Percentiles rank a stretch among this genome's conserved stretches.
Evolutionary conservation across 768 basidiomycete genomes (phyloP).

Genomic region (Pisolithus orientalis): DNA sequence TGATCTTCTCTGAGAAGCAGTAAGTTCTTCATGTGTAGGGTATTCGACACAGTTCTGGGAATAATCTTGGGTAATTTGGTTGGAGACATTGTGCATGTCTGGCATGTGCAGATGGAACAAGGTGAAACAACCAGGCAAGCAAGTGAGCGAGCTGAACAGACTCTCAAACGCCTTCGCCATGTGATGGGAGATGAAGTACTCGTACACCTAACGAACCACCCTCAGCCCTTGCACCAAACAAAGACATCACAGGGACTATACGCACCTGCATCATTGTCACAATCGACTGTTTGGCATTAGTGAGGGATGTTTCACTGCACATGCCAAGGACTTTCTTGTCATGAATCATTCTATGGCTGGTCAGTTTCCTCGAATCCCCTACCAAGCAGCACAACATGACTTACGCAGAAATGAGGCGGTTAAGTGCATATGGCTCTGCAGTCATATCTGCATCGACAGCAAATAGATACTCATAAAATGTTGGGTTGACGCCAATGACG

Average conservation of each 20-base stretch:
- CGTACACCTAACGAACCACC: slow-evolving; percentile 64
- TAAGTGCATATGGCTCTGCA: slow-evolving; percentile 81
- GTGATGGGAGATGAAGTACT: slow-evolving; percentile 99
- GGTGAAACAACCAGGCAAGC: slow-evolving; percentile 98
- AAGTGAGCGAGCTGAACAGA: slow-evolving; percentile 96
- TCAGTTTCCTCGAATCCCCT: not conserved
- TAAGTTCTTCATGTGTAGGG: slow-evolving; percentile 97
- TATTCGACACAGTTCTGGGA: slow-evolving; percentile 96
- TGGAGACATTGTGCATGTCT: slow-evolving; percentile 92
- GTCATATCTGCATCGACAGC: slow-evolving; percentile 95
- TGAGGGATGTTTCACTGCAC: slow-evolving; percentile 90
- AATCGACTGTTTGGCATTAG: slow-evolving; percentile 91
- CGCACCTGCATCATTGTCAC: slow-evolving; percentile 94
- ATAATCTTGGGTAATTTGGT: slow-evolving; percentile 86
- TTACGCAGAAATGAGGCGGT: slow-evolving; percentile 88
- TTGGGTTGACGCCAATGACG: slow-evolving; percentile 97
- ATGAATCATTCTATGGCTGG: slow-evolving; percentile 75
- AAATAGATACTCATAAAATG: slow-evolving; percentile 95
- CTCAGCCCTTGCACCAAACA: not conserved
- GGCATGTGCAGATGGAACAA: slow-evolving; percentile 92
- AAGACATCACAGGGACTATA: not conserved
- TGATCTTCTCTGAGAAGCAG: slow-evolving; percentile 98
- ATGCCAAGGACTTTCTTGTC: slow-evolving; percentile 92
- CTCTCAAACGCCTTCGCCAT: slow-evolving; percentile 98
- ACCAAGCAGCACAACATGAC: slow-evolving; percentile 27